phyloP scores from a whole-genome alignment of 768 basidiomycete genomes.

The Boletus rubescentipes region DNA sequence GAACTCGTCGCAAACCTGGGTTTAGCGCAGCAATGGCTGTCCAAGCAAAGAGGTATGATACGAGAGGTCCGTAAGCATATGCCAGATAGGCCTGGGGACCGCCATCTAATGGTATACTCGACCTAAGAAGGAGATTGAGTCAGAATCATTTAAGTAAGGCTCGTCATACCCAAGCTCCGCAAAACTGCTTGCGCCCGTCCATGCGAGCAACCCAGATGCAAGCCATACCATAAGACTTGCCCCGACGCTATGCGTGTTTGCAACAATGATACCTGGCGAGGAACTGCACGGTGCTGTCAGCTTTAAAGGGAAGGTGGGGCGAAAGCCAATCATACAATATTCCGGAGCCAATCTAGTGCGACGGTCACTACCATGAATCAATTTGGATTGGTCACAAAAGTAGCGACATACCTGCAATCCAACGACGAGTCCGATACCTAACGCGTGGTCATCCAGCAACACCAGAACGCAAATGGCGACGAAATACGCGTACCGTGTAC shows the following conservation, averaged over 20 bases:
- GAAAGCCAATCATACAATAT: conserved; percentile 69
- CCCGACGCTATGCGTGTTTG: conserved; percentile 86
- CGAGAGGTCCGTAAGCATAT: conserved; percentile 83
- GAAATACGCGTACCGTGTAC: conserved; percentile 60
- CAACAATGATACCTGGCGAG: conserved; percentile 88
- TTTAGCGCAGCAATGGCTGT: conserved; percentile 87
- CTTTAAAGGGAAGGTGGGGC: background rate
- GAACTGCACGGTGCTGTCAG: conserved; percentile 49
- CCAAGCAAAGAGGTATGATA: conserved; percentile 94
- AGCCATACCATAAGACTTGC: conserved; percentile 88
- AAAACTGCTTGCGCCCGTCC: conserved; percentile 95
- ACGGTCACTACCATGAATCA: conserved; percentile 2
- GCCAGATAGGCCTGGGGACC: conserved; percentile 79
- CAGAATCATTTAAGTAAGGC: background rate
- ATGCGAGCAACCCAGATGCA: conserved; percentile 77
- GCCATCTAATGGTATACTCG: conserved; percentile 42
- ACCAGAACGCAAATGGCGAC: background rate
- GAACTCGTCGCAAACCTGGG: conserved; percentile 54
- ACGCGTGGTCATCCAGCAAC: conserved; percentile 5
- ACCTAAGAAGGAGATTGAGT: conserved; percentile 16
- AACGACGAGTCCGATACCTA: conserved; percentile 84
- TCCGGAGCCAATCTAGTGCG: conserved; percentile 77
- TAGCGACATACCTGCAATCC: conserved; percentile 62
- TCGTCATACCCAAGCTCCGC: conserved; percentile 80
- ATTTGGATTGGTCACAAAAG: background rate